Evolutionary conservation across 2,329 filamentous ascomycete genomes (phyloP).

Genomic region (Penicillium oxalicum): DNA sequence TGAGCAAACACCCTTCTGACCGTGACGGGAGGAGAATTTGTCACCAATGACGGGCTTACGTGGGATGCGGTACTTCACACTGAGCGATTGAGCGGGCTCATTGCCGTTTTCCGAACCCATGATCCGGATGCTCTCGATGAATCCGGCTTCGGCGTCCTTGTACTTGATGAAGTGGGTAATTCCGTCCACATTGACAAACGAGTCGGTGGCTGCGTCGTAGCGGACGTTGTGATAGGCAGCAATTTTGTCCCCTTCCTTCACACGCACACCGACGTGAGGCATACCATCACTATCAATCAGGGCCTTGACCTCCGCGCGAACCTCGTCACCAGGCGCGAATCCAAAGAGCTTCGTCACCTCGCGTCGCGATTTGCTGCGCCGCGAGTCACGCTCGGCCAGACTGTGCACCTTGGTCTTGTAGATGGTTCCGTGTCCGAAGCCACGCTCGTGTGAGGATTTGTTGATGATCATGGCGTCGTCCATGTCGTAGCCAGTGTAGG

Average conservation of each 20-base stretch:
- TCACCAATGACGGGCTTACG: constrained; percentile 90
- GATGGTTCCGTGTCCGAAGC: constrained; percentile 90
- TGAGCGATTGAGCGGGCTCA: constrained; percentile 80
- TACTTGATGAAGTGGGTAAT: constrained; percentile 86
- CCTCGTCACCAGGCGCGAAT: constrained; percentile 70
- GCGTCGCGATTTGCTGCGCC: constrained; percentile 59
- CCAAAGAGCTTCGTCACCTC: constrained; percentile 80
- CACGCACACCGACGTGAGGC: constrained; percentile 68
- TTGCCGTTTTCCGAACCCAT: constrained; percentile 78
- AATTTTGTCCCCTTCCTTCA: constrained; percentile 76
- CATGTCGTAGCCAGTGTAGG: constrained; percentile 99
- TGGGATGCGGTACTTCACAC: constrained; percentile 87
- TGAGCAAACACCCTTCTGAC: constrained; percentile 93
- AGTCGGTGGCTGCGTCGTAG: constrained; percentile 62
- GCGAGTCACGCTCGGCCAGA: constrained; percentile 69
- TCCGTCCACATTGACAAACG: constrained; percentile 78
- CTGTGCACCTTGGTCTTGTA: constrained; percentile 96
- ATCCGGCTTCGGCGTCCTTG: constrained; percentile 83
- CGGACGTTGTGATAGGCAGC: constrained; percentile 87
- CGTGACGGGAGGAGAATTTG: constrained; percentile 98
- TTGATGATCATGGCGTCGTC: constrained; percentile 99
- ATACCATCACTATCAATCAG: constrained; percentile 83
- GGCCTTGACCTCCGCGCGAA: constrained; percentile 64
- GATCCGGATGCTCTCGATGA: constrained; percentile 86
- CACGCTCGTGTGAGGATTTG: constrained; percentile 91